phyloP scores from a whole-genome alignment of 2,329 filamentous ascomycete genomes.

The Emydomyces testavorans region DNA sequence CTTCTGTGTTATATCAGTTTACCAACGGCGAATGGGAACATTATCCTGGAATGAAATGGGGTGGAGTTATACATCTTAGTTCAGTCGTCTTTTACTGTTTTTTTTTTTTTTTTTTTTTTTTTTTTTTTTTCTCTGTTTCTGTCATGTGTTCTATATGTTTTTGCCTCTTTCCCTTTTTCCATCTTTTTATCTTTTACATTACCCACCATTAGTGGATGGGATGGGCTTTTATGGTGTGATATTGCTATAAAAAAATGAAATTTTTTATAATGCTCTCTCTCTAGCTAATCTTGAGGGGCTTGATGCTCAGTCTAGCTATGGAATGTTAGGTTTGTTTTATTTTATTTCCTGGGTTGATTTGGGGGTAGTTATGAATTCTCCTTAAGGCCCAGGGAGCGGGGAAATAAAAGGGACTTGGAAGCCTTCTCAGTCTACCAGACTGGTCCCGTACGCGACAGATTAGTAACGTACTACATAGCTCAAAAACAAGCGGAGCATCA shows the following conservation, averaged over 20 bases:
- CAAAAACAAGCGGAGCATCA: too few relatives aligned
- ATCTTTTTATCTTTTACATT: constrained; percentile 16
- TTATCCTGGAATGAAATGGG: constrained; percentile 9
- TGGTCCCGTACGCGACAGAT: too few relatives aligned
- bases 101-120: constrained; percentile 15
- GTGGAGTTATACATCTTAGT: constrained; percentile 24
- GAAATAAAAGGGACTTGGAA: too few relatives aligned
- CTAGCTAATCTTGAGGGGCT: background rate
- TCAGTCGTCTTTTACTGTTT: constrained; percentile 19
- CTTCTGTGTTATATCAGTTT: constrained; percentile 4
- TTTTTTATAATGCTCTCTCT: background rate
- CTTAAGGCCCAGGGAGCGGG: too few relatives aligned
- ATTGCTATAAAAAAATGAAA: constrained; percentile 1
- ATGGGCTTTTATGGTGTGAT: background rate
- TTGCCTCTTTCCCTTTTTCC: constrained; percentile 17
- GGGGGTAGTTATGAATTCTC: too few relatives aligned
- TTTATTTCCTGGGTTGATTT: too few relatives aligned
- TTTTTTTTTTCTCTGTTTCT: too few relatives aligned
- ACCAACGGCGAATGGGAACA: background rate
- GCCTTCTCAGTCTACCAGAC: too few relatives aligned
- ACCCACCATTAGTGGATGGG: background rate
- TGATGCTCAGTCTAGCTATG: background rate
- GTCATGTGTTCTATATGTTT: constrained; percentile 19
- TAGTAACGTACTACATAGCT: too few relatives aligned
- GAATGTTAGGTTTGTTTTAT: too few relatives aligned